These are phyloP conservation scores for Lyophyllum shimeji DNA, from an alignment of 768 basidiomycete species.

Conservation along the genomic window DNA sequence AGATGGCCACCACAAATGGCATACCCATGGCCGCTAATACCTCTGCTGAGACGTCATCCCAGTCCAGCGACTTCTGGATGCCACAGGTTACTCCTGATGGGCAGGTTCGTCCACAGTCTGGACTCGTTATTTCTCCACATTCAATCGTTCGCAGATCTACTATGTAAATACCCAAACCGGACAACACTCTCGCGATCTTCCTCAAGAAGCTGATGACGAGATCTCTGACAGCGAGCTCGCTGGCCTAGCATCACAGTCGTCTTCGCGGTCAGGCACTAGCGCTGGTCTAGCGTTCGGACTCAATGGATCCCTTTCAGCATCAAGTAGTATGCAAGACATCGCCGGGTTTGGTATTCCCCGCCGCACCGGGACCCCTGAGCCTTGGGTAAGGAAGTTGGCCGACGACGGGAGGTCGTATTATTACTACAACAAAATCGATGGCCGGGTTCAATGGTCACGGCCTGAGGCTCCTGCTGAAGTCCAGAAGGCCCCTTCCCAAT, in stretches of 20 bases:
- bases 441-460: slow-evolving; percentile 65
- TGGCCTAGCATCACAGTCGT: slow-evolving; percentile 55
- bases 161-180: slow-evolving; percentile 92
- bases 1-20: slow-evolving; percentile 33
- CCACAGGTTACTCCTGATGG: slow-evolving; percentile 81
- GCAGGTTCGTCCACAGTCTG: slow-evolving; percentile 53
- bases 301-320: slow-evolving; percentile 34
- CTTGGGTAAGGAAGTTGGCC: slow-evolving; percentile 79
- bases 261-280: slow-evolving; percentile 54
- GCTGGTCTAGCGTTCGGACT: slow-evolving; percentile 49
- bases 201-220: slow-evolving; percentile 68
- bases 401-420: slow-evolving; percentile 84
- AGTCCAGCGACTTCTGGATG: slow-evolving; percentile 86
- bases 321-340: slow-evolving; percentile 34
- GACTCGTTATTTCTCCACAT: neutral
- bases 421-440: slow-evolving; percentile 72
- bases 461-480: slow-evolving; percentile 40
- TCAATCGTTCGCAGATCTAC: slow-evolving; percentile 65
- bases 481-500: slow-evolving; percentile 13
- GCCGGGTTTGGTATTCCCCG: slow-evolving; percentile 64
- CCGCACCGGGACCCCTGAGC: slow-evolving; percentile 66
- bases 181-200: slow-evolving; percentile 81
- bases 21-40: slow-evolving; percentile 29
- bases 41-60: slow-evolving; percentile 31
- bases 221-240: slow-evolving; percentile 63